Evolutionary conservation across 345 rosid species (phyloP), one percentile per base, ranked within the genome.

Genomic region (Gossypium anomalum): DNA sequence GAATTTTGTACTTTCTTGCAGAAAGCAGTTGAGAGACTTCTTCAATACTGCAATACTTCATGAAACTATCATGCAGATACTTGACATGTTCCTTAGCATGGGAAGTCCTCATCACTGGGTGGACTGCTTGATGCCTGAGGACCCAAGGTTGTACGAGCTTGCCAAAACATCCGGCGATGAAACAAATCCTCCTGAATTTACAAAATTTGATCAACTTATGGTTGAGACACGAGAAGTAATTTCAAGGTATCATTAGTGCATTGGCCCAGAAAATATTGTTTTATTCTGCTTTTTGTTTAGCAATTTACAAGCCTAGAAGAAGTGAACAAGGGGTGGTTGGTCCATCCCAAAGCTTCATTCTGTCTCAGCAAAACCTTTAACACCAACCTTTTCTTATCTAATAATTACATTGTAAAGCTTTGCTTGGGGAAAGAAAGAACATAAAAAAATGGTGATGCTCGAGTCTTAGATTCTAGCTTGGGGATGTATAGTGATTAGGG

Each of bases 31-130:
- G 72, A 86, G 83, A 49, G 99, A 91, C 78, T 59, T 82, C 64
- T 85, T 93, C 80, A 78, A 85, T 82, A 70, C 84, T 61, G 64
- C 53, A 11, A 71, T 61, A 13, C 82, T 95, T 59, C 89, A 82
- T 70, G 90, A 88, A 80, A 90, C 89, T 25, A 59, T 91, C 71
- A 77, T 84, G 77, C 92, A 85, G 83, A 89, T 93, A 79, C 82
- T 93, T 9, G 83, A 95, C 81, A 81, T 74, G 74, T 89, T 95
- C 86, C 89, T 90, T 94, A 88, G 92, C 86, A 79, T 45, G 49
- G 92, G 87, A 80, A 86, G 88, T 74, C 86, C 97, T 51, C 83
- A 82, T 80, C 91, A 84, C 79, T 95, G 99, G 98, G 84, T 87
- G 83, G 88, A 85, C 75, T 89, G 87, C 78, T 59, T 93, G 82